Evolutionary conservation across 305 asterid genomes (phyloP).

Genomic region (Fraxinus greggii): DNA sequence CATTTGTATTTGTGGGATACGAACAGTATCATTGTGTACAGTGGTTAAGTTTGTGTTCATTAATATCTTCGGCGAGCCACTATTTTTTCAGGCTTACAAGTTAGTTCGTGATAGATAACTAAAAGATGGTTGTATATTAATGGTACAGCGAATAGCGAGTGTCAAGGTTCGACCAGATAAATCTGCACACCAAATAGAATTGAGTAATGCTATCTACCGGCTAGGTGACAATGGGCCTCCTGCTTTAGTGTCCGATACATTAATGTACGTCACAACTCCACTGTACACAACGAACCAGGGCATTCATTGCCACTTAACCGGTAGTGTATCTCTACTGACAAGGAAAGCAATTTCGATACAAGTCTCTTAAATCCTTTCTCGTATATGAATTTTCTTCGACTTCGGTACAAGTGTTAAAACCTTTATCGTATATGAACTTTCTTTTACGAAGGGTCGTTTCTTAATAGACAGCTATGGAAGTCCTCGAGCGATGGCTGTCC

Average conservation of each 20-base stretch:
- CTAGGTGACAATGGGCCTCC: neutral
- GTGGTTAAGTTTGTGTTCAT: neutral
- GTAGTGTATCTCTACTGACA: neutral
- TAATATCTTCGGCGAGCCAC: neutral
- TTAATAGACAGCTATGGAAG: neutral
- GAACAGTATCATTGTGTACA: neutral
- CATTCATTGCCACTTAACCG: neutral
- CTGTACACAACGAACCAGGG: neutral
- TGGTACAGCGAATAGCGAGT: neutral
- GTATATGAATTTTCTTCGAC: neutral
- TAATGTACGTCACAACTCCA: neutral
- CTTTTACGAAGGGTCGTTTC: neutral
- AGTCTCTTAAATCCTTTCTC: neutral
- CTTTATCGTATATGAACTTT: neutral
- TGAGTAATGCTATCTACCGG: neutral
- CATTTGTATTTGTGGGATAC: neutral
- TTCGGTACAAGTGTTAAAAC: neutral
- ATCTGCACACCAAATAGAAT: neutral
- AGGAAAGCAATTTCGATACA: neutral
- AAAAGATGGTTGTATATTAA: neutral
- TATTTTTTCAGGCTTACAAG: neutral
- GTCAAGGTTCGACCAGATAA: neutral
- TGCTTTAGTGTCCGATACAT: neutral
- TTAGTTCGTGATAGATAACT: neutral
- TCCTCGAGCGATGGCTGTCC: neutral